Conservation (phyloP, 1,139 yeast species). For the Candida frijolesensis region DNA sequence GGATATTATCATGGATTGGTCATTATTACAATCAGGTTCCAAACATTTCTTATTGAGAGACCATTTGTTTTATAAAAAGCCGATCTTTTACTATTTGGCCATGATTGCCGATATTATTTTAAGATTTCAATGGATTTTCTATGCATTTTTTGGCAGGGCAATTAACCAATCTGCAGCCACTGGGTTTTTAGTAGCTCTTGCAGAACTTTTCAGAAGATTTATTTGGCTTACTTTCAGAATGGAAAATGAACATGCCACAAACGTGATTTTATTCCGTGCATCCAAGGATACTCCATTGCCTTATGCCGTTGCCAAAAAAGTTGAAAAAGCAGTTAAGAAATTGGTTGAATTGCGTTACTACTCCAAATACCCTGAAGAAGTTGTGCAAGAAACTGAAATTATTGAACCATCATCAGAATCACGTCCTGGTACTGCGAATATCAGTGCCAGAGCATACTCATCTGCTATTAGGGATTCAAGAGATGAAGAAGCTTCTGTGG, state of each 20-base stretch:
- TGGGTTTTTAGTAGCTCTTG: constrained; percentile 78
- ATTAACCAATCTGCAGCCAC: constrained; percentile 91
- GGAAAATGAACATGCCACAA: constrained; percentile 94
- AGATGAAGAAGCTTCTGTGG: constrained; percentile 16
- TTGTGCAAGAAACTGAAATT: not conserved
- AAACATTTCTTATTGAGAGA: constrained; percentile 66
- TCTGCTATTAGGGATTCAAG: constrained; percentile 14
- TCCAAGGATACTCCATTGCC: constrained; percentile 87
- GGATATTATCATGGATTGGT: constrained; percentile 98
- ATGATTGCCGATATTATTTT: constrained; percentile 71
- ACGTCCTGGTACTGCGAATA: constrained; percentile 1
- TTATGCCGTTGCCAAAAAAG: constrained; percentile 50
- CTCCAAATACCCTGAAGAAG: constrained; percentile 8
- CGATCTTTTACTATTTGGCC: constrained; percentile 69
- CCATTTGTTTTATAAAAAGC: constrained; percentile 62
- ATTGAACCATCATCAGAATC: not conserved
- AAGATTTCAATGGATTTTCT: constrained; percentile 90
- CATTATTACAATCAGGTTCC: constrained; percentile 69
- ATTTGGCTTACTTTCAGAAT: constrained; percentile 90
- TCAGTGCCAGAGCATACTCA: constrained; percentile 11
- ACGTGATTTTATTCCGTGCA: constrained; percentile 81
- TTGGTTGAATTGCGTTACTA: constrained; percentile 39
- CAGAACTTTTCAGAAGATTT: constrained; percentile 80
- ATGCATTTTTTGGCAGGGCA: constrained; percentile 68
- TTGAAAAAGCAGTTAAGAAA: constrained; percentile 43